phyloP scores from a whole-genome alignment of 305 asterid genomes.

The Fraxinus paxiana region DNA sequence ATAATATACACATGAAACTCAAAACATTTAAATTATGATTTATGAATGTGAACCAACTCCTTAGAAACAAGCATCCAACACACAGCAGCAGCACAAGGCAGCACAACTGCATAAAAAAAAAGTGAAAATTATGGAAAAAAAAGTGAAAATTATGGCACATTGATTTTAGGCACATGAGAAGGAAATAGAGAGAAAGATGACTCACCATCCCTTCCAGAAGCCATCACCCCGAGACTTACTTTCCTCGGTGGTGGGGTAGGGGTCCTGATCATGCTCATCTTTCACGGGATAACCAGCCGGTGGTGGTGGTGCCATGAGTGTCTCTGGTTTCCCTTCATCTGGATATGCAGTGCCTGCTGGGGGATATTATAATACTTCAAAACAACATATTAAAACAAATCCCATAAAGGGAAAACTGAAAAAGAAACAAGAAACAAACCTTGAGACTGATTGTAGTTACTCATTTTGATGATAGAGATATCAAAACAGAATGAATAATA shows the following conservation, averaged over 20 bases:
- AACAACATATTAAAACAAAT: background rate
- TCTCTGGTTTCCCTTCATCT: background rate
- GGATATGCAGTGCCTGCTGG: constrained; percentile 6
- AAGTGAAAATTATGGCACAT: background rate
- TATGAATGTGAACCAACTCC: background rate
- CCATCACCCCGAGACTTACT: constrained; percentile 46
- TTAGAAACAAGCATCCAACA: constrained; percentile 56
- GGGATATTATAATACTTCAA: background rate
- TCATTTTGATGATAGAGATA: constrained; percentile 2
- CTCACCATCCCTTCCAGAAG: constrained; percentile 49
- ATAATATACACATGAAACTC: background rate
- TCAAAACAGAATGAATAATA: background rate
- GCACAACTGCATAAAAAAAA: constrained; percentile 34
- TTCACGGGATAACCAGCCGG: constrained; percentile 27
- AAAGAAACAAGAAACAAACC: background rate
- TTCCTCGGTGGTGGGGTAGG: background rate
- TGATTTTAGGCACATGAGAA: background rate
- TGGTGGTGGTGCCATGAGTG: constrained; percentile 22
- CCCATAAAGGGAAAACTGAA: background rate
- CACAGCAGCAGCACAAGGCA: constrained; percentile 69
- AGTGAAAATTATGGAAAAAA: background rate
- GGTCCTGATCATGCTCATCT: constrained; percentile 18
- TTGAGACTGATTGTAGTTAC: constrained; percentile 13
- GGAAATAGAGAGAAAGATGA: background rate
- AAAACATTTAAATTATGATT: background rate